Percentiles rank a stretch among this genome's conserved stretches.
These are phyloP conservation scores for Cryphonectria nitschkei DNA, from an alignment of 2,329 filamentous ascomycete genomes.

Conservation along the genomic window DNA sequence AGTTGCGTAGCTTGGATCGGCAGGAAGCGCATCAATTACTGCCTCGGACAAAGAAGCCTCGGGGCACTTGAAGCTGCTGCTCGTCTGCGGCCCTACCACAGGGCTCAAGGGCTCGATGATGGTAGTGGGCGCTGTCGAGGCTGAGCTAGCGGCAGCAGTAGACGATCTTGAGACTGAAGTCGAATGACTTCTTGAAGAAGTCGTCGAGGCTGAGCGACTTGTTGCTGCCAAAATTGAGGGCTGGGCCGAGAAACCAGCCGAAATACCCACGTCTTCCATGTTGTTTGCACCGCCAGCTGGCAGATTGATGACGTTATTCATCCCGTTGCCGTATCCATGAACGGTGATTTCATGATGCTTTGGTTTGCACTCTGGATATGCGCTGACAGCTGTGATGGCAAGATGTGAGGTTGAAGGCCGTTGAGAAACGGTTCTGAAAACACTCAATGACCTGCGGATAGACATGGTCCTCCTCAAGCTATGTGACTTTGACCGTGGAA, in stretches of 20 bases:
- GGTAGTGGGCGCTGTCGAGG: slow-evolving; percentile 24
- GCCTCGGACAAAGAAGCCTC: neutral
- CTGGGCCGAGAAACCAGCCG: neutral
- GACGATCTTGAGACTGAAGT: slow-evolving; percentile 15
- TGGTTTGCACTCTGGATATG: slow-evolving; percentile 29
- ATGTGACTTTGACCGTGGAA: slow-evolving; percentile 22
- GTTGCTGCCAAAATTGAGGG: slow-evolving; percentile 14
- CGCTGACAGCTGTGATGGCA: slow-evolving; percentile 3
- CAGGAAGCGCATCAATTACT: neutral
- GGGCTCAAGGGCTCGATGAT: slow-evolving; percentile 19
- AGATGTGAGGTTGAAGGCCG: neutral
- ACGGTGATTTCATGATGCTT: slow-evolving; percentile 56
- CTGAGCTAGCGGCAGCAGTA: slow-evolving; percentile 3
- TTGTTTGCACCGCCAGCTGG: neutral
- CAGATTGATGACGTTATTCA: slow-evolving; percentile 42
- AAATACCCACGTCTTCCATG: neutral
- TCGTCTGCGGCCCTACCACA: slow-evolving; percentile 9
- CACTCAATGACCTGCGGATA: slow-evolving; percentile 40
- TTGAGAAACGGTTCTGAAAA: slow-evolving; percentile 34
- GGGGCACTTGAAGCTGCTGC: slow-evolving; percentile 16
- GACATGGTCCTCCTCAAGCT: slow-evolving; percentile 37
- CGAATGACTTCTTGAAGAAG: slow-evolving; percentile 20
- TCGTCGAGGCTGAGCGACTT: slow-evolving; percentile 26
- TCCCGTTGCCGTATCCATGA: slow-evolving; percentile 58
- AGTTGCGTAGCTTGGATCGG: neutral